Evolutionary conservation across 2,329 filamentous ascomycete genomes (phyloP).

Genomic region (Akanthomyces muscarius): DNA sequence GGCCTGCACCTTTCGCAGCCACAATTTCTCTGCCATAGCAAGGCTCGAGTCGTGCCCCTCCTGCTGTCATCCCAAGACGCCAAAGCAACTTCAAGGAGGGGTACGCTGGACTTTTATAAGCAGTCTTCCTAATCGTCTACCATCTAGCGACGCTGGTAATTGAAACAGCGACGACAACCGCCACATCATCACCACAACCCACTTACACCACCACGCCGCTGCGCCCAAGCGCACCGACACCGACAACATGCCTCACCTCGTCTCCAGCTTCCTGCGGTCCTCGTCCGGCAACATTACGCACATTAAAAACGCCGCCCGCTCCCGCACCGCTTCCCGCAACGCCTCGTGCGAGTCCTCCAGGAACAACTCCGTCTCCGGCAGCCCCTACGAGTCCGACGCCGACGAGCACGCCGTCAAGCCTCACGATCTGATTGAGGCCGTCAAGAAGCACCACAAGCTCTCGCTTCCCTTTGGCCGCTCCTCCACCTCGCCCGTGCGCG

Average conservation of each 20-base stretch:
- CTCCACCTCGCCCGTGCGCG: constrained; percentile 16
- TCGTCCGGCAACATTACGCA: constrained; percentile 52
- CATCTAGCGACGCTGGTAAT: not conserved
- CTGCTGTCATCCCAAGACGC: constrained; percentile 9
- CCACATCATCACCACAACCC: not conserved
- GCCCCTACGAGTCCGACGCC: constrained; percentile 34
- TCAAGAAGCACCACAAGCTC: constrained; percentile 41
- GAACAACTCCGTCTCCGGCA: constrained; percentile 29
- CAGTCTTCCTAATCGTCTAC: not conserved
- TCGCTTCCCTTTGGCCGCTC: constrained; percentile 36
- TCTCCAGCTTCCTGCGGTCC: constrained; percentile 53
- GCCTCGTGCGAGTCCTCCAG: constrained; percentile 17
- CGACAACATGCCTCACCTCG: constrained; percentile 52
- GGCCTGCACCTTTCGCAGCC: not conserved
- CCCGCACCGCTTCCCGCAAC: constrained; percentile 19
- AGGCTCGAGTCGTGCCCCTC: constrained; percentile 11
- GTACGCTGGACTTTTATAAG: constrained; percentile 2
- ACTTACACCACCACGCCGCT: constrained; percentile 4
- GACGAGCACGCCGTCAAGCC: constrained; percentile 37
- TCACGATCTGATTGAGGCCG: constrained; percentile 34
- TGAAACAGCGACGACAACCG: not conserved
- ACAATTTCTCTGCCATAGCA: not conserved
- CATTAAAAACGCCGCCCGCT: constrained; percentile 40
- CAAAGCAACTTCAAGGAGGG: constrained; percentile 12
- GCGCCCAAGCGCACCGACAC: not conserved